These are phyloP conservation scores for Helenozyma rhizophorensis DNA, from an alignment of 805 yeast species.

Conservation along the genomic window DNA sequence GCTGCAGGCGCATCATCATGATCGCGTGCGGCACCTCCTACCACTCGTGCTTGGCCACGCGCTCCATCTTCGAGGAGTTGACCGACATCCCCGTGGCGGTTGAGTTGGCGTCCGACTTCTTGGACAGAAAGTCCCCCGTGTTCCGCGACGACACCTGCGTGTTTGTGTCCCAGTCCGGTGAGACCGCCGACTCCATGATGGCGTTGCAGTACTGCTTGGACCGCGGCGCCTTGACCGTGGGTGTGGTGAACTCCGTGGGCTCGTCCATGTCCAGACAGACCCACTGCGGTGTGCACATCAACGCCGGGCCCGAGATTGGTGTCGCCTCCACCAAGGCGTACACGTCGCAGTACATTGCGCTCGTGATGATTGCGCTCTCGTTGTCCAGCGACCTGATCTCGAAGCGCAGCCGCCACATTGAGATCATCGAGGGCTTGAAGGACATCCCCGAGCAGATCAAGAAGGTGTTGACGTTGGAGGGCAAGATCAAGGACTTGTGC, in stretches of 20 bases:
- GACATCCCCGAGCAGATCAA: slow-evolving; percentile 82
- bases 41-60: slow-evolving; percentile 95
- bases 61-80: slow-evolving; percentile 93
- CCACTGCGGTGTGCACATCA: slow-evolving; percentile 98
- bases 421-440: slow-evolving; percentile 81
- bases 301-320: slow-evolving; percentile 99
- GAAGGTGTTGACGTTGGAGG: slow-evolving; percentile 69
- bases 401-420: slow-evolving; percentile 67
- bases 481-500: slow-evolving; percentile 71
- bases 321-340: slow-evolving; percentile 99
- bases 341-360: slow-evolving; percentile 95
- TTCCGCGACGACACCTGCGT: slow-evolving; percentile 97
- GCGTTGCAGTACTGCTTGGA: slow-evolving; percentile 94
- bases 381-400: slow-evolving; percentile 88
- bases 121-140: slow-evolving; percentile 94
- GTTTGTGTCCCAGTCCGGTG: slow-evolving; percentile 98
- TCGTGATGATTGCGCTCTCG: slow-evolving; percentile 95
- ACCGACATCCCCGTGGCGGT: slow-evolving; percentile 92
- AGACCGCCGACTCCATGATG: slow-evolving; percentile 95
- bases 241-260: slow-evolving; percentile 96
- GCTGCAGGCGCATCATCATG: slow-evolving; percentile 94
- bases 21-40: slow-evolving; percentile 99
- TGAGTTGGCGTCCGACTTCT: slow-evolving; percentile 90
- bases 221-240: slow-evolving; percentile 95
- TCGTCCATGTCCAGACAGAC: slow-evolving; percentile 95